These are phyloP conservation scores for Oropetium thomaeum DNA, from an alignment of 176 grass and related monocot genomes.

Conservation along the genomic window DNA sequence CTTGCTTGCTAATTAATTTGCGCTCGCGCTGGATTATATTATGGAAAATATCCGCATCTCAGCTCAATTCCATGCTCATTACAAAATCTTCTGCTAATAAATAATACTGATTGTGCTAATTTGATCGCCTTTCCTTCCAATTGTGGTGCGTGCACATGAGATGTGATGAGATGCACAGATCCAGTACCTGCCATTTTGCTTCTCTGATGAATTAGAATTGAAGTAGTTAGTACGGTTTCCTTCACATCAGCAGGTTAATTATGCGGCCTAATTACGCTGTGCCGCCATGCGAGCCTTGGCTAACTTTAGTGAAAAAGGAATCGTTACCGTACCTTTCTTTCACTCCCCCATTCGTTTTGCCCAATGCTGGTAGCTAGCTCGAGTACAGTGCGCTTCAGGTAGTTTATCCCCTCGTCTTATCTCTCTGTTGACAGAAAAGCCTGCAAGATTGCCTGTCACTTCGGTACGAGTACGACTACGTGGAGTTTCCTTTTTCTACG, in stretches of 20 bases:
- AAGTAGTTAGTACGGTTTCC: background rate
- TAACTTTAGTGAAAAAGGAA: background rate
- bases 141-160: background rate
- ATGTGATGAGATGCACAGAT: too few relatives aligned
- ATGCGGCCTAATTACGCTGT: too few relatives aligned
- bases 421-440: slow-evolving; percentile 30
- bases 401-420: background rate
- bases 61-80: background rate
- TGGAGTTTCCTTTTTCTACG: slow-evolving; percentile 34
- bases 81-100: background rate
- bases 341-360: background rate
- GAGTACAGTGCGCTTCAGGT: background rate
- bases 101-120: background rate
- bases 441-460: slow-evolving; percentile 35
- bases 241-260: background rate
- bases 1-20: background rate
- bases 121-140: slow-evolving; percentile 27
- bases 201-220: background rate
- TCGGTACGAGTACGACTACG: too few relatives aligned
- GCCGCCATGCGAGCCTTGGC: background rate
- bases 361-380: background rate
- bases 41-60: background rate
- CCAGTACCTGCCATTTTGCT: background rate
- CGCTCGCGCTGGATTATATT: background rate
- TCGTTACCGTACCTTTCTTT: background rate